These are phyloP conservation scores for Volvox africanus DNA, from an alignment of 139 green algal species.

Conservation along the genomic window DNA sequence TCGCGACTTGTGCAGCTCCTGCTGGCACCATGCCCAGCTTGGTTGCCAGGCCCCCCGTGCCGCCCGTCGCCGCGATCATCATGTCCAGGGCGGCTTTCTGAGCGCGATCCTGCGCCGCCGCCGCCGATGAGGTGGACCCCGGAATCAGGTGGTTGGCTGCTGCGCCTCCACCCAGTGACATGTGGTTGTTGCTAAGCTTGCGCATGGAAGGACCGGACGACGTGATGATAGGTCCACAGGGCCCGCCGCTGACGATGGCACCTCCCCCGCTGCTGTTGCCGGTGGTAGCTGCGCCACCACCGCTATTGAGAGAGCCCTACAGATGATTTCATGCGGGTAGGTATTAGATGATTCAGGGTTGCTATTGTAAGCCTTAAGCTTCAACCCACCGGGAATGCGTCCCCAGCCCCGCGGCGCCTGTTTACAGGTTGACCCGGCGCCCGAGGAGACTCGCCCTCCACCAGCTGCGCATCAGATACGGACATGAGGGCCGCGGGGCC, in stretches of 20 bases:
- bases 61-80: slow-evolving; percentile 30
- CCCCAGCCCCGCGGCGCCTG: not conserved
- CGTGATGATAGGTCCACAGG: not conserved
- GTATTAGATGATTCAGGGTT: too few relatives aligned
- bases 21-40: slow-evolving; percentile 2
- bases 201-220: not conserved
- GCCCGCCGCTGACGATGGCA: not conserved
- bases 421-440: not conserved
- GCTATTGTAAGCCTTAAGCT: too few relatives aligned
- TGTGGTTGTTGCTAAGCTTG: not conserved
- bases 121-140: slow-evolving; percentile 12
- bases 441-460: slow-evolving; percentile 37
- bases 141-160: not conserved
- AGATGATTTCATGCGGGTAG: not conserved
- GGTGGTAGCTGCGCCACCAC: not conserved
- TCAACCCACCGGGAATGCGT: not conserved
- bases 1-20: not conserved
- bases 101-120: slow-evolving; percentile 30
- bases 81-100: slow-evolving; percentile 39
- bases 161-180: not conserved
- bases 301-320: not conserved
- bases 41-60: not conserved
- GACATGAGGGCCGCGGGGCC: not conserved
- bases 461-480: slow-evolving; percentile 42
- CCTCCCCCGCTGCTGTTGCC: not conserved